These are phyloP conservation scores for Syzygium aqueum DNA, from an alignment of 345 rosid genomes.

Conservation along the genomic window DNA sequence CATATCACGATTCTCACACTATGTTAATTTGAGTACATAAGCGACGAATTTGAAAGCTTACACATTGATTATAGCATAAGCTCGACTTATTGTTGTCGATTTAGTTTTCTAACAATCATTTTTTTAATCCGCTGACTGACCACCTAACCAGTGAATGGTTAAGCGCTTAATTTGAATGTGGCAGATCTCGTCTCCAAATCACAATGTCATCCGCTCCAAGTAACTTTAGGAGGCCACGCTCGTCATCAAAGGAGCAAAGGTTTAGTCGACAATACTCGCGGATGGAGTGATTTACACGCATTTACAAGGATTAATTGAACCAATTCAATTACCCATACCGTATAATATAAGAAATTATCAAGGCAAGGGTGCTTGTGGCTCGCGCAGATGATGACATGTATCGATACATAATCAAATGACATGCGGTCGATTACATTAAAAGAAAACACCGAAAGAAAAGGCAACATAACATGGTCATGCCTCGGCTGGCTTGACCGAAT, in stretches of 20 bases:
- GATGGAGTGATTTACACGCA: neutral
- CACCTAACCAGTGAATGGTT: neutral
- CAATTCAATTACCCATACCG: too few species aligned
- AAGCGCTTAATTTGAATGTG: neutral
- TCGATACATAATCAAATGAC: neutral
- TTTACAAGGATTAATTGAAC: neutral
- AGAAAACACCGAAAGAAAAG: neutral
- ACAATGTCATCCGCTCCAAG: fast-evolving
- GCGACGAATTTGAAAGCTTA: neutral
- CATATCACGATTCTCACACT: neutral
- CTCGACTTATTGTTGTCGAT: neutral
- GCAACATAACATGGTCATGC: neutral
- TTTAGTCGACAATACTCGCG: neutral
- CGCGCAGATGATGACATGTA: neutral
- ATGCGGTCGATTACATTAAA: neutral
- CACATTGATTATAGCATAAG: neutral
- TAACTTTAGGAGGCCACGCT: neutral
- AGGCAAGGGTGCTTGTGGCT: neutral
- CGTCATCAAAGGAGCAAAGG: neutral
- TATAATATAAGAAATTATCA: neutral
- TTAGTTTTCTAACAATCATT: neutral
- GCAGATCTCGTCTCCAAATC: neutral
- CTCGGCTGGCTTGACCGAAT: neutral
- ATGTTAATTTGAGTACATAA: neutral
- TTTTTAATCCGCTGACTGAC: neutral